Evolutionary conservation across 192 early-diverging fungal species (phyloP).

Genomic region (Umbelopsis sp.): DNA sequence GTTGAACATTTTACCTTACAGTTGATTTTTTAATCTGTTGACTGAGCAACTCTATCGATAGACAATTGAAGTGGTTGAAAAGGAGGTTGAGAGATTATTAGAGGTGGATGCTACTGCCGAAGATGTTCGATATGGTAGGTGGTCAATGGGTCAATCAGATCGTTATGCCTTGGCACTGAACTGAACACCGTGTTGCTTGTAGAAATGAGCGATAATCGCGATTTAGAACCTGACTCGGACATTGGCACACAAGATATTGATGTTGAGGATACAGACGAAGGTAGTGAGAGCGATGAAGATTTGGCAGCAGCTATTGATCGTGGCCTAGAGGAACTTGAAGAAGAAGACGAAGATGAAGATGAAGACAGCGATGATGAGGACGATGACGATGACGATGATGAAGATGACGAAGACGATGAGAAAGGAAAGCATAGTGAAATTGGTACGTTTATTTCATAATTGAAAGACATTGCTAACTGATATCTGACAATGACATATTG

Average conservation of each 20-base stretch:
- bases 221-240: conserved; percentile 32
- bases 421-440: conserved; percentile 40
- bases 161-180: conserved; percentile 27
- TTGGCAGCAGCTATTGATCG: conserved; percentile 45
- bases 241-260: conserved; percentile 43
- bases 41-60: conserved; percentile 23
- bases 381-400: conserved; percentile 51
- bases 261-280: conserved; percentile 46
- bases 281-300: conserved; percentile 44
- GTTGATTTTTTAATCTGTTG: not conserved
- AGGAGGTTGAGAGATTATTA: conserved; percentile 79
- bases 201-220: conserved; percentile 39
- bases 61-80: conserved; percentile 82
- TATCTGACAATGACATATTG: conserved; percentile 25
- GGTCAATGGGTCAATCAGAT: not conserved
- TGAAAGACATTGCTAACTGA: not conserved
- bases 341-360: conserved; percentile 52
- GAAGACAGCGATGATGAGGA: conserved; percentile 56
- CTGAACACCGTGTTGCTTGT: conserved; percentile 23
- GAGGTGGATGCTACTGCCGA: conserved; percentile 73
- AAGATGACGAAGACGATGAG: conserved; percentile 50
- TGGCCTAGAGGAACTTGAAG: conserved; percentile 48
- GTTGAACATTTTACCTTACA: not conserved
- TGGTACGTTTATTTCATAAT: conserved; percentile 22
- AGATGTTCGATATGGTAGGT: conserved; percentile 65